A percentile compares a stretch with the other conserved stretches of the same genome.
phyloP scores from a whole-genome alignment of 2,329 filamentous ascomycete species.

The Alternaria brassicicola region DNA sequence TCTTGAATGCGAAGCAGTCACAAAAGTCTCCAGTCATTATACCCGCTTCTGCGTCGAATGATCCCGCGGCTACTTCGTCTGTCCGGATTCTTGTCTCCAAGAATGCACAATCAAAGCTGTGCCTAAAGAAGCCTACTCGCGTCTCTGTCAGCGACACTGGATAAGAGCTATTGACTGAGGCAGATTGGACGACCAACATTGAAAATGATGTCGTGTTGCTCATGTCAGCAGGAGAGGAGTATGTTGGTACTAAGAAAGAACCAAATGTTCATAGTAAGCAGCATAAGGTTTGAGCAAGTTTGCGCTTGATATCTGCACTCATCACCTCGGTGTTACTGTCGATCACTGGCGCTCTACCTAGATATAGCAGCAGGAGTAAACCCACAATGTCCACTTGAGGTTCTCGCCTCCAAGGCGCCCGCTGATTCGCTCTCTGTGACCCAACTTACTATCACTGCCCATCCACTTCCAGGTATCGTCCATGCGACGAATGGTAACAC shows the following conservation, averaged over 20 bases:
- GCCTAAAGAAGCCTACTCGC: conserved; percentile 37
- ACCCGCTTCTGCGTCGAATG: conserved; percentile 20
- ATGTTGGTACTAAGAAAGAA: conserved; percentile 37
- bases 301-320: conserved; percentile 24
- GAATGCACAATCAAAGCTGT: conserved; percentile 39
- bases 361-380: conserved; percentile 23
- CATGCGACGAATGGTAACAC: conserved; percentile 24
- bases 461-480: conserved; percentile 44
- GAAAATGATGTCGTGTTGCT: conserved; percentile 38
- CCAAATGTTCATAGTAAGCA: conserved; percentile 22
- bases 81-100: conserved; percentile 37
- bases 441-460: conserved; percentile 42
- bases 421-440: conserved; percentile 39
- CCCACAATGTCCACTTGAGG: conserved; percentile 21
- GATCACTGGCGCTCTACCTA: conserved; percentile 3
- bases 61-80: conserved; percentile 26
- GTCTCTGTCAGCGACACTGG: conserved; percentile 36
- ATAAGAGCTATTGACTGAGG: conserved; percentile 33
- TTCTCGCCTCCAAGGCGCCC: conserved; percentile 36
- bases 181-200: conserved; percentile 35
- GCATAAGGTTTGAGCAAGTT: conserved; percentile 27
- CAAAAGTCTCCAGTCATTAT: conserved; percentile 37
- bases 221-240: conserved; percentile 42
- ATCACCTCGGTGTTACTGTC: neutral
- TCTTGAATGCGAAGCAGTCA: conserved; percentile 41